phyloP scores from a whole-genome alignment of 345 rosid genomes.

The Sisymbrium altissimum region DNA sequence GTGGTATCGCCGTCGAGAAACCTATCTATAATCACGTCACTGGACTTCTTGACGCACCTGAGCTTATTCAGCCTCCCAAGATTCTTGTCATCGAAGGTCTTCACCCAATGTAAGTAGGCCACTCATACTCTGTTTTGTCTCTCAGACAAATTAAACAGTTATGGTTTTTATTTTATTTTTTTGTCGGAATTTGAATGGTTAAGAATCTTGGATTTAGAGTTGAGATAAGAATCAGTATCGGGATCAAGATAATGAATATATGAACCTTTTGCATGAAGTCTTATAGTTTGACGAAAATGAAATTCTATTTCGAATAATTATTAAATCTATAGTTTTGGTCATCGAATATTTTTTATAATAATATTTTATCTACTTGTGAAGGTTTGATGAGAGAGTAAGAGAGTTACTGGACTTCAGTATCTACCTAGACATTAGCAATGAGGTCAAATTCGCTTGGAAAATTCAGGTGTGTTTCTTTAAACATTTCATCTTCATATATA shows the following conservation, averaged over 20 bases:
- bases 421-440: conserved; percentile 96
- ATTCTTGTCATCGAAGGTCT: conserved; percentile 97
- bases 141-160: background rate
- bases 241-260: background rate
- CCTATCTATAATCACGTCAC: conserved; percentile 94
- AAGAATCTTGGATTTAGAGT: conserved; percentile 17
- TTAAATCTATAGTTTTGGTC: background rate
- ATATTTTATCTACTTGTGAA: conserved; percentile 24
- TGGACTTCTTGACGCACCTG: conserved; percentile 91
- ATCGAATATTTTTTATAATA: background rate
- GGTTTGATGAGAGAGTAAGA: conserved; percentile 91
- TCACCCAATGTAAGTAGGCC: conserved; percentile 87
- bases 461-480: conserved; percentile 40
- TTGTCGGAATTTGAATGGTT: conserved; percentile 26
- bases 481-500: background rate
- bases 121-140: conserved; percentile 13
- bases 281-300: background rate
- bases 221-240: conserved; percentile 3
- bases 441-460: conserved; percentile 98
- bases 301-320: background rate
- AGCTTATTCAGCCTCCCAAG: conserved; percentile 89
- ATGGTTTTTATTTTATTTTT: background rate
- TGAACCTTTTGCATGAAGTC: conserved; percentile 13
- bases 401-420: conserved; percentile 87
- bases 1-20: conserved; percentile 71